Evolutionary conservation across 2,329 filamentous ascomycete genomes (phyloP), one percentile per base, ranked within the genome.

Genomic region (Exophiala sp.): DNA sequence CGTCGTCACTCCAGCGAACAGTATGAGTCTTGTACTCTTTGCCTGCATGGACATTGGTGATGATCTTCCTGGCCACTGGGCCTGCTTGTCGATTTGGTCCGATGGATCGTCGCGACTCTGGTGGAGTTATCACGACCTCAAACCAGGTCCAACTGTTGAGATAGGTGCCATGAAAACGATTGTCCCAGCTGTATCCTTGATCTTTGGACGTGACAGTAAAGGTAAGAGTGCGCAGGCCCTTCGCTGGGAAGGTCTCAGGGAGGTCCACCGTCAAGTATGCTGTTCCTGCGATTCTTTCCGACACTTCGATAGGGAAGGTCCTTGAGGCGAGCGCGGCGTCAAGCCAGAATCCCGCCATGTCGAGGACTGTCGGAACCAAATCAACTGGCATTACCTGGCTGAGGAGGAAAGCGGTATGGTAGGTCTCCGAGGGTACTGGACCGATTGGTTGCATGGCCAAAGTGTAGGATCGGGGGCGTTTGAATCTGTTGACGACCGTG

Each of bases 281-380:
- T 37, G 10, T 11, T 29, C 50, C 50, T 23, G 50, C 39, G 7
- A 24, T 44, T 3, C 23, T 29, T 30, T 44, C 41, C 10, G 18
- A 24, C 14, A 48, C 50, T 13, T 35, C 16, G 16, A 52, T 10
- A 8, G 24, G 24, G n/a, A 11, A 21, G 14, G 24, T 52, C 16
- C 13, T 52, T 16, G 50, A 48, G n/a, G 40, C 50, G 16, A 52
- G 34, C 23, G 44, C 44, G 9, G 41, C 22, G 29, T 52, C 50
- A 10, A 34, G 23, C 57, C 55, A 59, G 32, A 58, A 40, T 24
- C 52, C 52, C 8, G 57, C 57, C 44, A 52, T 39, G 37, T 59
- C 55, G 9, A 59, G 48, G 24, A 59, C 50, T 9, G 30, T n/a
- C 10, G 55, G 48, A 3, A 59, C 46, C 41, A 59, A 32, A 35